These are phyloP conservation scores for Leishmania martiniquensis DNA, from an alignment of 208 protist genomes.

Conservation along the genomic window DNA sequence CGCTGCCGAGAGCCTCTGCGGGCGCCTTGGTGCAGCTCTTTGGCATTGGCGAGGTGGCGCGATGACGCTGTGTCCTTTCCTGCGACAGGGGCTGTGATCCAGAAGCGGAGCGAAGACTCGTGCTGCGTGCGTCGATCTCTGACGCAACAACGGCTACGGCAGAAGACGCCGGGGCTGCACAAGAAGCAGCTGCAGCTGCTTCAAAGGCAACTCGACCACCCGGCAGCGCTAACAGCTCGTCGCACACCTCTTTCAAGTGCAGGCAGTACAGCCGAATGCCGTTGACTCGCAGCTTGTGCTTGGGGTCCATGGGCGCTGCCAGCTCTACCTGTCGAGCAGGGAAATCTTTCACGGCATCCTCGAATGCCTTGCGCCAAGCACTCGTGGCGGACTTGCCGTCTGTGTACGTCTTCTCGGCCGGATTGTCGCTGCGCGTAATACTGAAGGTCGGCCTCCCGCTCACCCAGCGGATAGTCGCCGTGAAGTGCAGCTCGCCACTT, in stretches of 20 bases:
- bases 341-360: slow-evolving; percentile 59
- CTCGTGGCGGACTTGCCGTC: slow-evolving; percentile 28
- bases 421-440: slow-evolving; percentile 67
- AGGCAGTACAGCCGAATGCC: slow-evolving; percentile 49
- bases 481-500: slow-evolving; percentile 38
- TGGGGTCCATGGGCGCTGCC: slow-evolving; percentile 5
- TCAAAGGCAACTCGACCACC: slow-evolving; percentile 31
- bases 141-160: neutral
- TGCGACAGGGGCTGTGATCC: slow-evolving; percentile 1
- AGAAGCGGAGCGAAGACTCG: slow-evolving; percentile 9
- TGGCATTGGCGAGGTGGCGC: slow-evolving; percentile 4
- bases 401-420: slow-evolving; percentile 39
- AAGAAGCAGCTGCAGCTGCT: slow-evolving; percentile 2
- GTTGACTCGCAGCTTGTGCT: slow-evolving; percentile 21
- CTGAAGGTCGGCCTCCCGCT: slow-evolving; percentile 38
- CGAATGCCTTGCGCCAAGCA: slow-evolving; percentile 59
- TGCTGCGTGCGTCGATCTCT: neutral
- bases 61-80: neutral
- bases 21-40: neutral
- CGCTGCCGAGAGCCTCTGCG: neutral
- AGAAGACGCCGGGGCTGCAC: neutral
- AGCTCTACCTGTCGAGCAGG: slow-evolving; percentile 21
- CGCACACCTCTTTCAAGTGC: slow-evolving; percentile 35
- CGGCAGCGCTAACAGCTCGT: slow-evolving; percentile 36
- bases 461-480: slow-evolving; percentile 35